Percentiles rank a stretch among this genome's conserved stretches.
phyloP scores from a whole-genome alignment of 2,329 filamentous ascomycete genomes.

The Blastomyces silverae region DNA sequence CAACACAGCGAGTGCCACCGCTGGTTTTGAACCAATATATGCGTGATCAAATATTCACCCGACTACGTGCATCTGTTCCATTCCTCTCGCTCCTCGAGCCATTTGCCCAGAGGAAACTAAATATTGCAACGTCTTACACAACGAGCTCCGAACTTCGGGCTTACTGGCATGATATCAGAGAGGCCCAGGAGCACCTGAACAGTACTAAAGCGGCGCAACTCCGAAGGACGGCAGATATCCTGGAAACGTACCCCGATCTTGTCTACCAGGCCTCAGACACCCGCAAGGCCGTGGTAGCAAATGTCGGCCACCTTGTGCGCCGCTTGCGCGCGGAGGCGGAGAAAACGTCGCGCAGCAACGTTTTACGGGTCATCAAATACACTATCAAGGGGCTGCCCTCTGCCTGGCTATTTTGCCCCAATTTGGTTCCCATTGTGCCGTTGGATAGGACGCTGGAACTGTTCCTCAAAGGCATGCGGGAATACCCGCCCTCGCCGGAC shows the following conservation, averaged over 20 bases:
- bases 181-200: conserved; percentile 10
- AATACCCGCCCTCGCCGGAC: background rate
- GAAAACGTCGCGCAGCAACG: background rate
- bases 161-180: conserved; percentile 1
- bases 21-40: background rate
- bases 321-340: background rate
- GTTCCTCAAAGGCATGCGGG: background rate
- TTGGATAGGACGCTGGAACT: background rate
- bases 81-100: background rate
- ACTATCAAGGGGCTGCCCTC: background rate
- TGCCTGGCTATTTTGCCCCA: conserved; percentile 15
- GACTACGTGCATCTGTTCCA: background rate
- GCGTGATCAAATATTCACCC: background rate
- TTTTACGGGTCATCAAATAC: background rate
- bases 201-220: conserved; percentile 19
- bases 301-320: background rate
- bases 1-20: background rate
- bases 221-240: conserved; percentile 18
- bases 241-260: conserved; percentile 23
- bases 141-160: background rate
- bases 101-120: background rate
- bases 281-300: background rate
- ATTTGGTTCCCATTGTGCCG: conserved; percentile 19
- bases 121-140: background rate
- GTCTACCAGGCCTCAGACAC: background rate